Percentiles rank a stretch among this genome's conserved stretches.
Conservation (phyloP, 1,284 basidiomycete species). For the Microbotryum violaceum region DNA sequence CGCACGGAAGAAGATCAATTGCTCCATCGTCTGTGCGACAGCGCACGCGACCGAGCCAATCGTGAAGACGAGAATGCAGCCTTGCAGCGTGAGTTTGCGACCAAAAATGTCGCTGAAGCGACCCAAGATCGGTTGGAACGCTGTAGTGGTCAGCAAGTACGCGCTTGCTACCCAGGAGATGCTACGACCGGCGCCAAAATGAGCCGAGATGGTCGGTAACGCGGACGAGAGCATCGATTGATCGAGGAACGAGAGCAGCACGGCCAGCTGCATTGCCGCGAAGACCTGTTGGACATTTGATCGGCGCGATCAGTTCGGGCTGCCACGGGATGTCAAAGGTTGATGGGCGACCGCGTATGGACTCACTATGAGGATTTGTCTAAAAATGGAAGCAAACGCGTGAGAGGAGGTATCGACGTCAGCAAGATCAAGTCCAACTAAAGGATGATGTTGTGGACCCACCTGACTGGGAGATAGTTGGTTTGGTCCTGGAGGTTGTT, state of each 20-base stretch:
- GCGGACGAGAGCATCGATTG: constrained; percentile 63
- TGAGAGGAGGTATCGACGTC: constrained; percentile 33
- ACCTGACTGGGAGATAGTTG: constrained; percentile 61
- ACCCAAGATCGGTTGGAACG: constrained; percentile 59
- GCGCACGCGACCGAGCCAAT: constrained; percentile 46
- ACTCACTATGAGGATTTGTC: constrained; percentile 8
- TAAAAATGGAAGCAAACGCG: background rate
- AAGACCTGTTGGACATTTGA: constrained; percentile 1
- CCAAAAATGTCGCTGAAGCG: constrained; percentile 69
- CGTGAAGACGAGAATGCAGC: constrained; percentile 54
- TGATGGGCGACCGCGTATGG: too few species aligned
- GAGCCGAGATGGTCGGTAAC: constrained; percentile 51
- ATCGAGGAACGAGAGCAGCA: constrained; percentile 50
- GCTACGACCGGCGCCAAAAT: constrained; percentile 59
- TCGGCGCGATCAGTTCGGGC: too few species aligned
- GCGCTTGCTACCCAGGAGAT: constrained; percentile 62
- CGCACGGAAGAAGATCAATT: constrained; percentile 64
- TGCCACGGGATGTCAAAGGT: too few species aligned
- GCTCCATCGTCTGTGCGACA: constrained; percentile 55
- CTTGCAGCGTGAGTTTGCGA: constrained; percentile 56
- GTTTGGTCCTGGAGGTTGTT: constrained; percentile 59
- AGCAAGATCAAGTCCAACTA: background rate
- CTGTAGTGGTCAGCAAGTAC: constrained; percentile 58
- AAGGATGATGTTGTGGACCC: constrained; percentile 57
- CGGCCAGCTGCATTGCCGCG: constrained; percentile 37